Evolutionary conservation across 768 basidiomycete genomes (phyloP).

Genomic region (Suillus discolor): DNA sequence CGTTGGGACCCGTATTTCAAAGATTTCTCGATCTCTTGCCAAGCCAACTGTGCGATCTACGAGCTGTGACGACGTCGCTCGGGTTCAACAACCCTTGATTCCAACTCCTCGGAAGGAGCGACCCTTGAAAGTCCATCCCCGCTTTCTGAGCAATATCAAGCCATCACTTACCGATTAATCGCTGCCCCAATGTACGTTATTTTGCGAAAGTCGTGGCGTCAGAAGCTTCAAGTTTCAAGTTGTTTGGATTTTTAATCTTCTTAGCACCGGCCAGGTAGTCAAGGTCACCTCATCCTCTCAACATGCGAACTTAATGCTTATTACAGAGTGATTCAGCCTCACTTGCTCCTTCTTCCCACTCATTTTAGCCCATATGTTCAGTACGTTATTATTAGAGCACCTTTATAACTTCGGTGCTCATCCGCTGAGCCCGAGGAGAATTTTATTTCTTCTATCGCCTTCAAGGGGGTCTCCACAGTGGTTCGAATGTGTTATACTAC

Average conservation of each 20-base stretch:
- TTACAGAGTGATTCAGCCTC: neutral
- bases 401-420: neutral
- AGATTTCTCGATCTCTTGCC: constrained; percentile 2
- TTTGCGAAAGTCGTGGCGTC: constrained; percentile 5
- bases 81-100: neutral
- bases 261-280: constrained; percentile 2
- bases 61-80: constrained; percentile 1
- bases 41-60: neutral
- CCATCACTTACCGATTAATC: constrained; percentile 1
- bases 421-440: neutral
- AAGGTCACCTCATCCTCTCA: neutral
- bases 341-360: constrained; percentile 2
- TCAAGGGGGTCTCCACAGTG: neutral
- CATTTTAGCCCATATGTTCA: neutral
- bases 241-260: neutral
- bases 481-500: neutral
- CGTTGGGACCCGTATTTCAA: neutral
- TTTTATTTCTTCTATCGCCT: constrained; percentile 2
- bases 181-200: constrained; percentile 4
- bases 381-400: neutral
- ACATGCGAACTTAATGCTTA: constrained; percentile 6
- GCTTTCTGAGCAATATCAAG: neutral
- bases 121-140: constrained; percentile 4
- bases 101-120: constrained; percentile 3
- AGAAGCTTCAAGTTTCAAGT: constrained; percentile 3